These are phyloP conservation scores for Narthecium ossifragum DNA, from an alignment of 106 monocot genomes.

Conservation along the genomic window DNA sequence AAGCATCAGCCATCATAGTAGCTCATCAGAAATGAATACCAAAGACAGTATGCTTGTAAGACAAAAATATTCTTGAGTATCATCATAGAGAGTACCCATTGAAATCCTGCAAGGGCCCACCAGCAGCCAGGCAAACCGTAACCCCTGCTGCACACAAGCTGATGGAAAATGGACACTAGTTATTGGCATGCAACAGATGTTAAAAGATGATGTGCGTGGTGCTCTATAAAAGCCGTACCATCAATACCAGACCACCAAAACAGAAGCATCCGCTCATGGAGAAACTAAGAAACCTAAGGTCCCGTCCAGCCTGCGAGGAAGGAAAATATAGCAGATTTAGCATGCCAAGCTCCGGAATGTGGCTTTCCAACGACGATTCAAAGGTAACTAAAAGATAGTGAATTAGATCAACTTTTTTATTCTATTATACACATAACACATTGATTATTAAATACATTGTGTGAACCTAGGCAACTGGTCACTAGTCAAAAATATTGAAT, in stretches of 20 bases:
- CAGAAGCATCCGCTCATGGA: constrained; percentile 71
- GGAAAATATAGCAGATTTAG: no score
- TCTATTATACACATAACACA: no score
- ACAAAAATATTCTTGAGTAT: background rate
- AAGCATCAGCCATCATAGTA: background rate
- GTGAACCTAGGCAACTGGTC: no score
- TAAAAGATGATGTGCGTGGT: background rate
- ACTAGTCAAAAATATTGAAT: no score
- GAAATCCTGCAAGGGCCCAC: constrained; percentile 73
- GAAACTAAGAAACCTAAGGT: constrained; percentile 75
- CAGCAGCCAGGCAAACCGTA: constrained; percentile 62
- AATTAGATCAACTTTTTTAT: no score
- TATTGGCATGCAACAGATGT: background rate
- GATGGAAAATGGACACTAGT: constrained; percentile 6
- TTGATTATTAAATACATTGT: no score
- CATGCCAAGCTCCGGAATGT: no score
- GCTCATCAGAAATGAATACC: background rate
- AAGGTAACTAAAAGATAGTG: no score
- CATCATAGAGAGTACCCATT: constrained; percentile 26
- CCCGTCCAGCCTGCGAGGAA: constrained; percentile 62
- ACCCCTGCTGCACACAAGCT: constrained; percentile 42
- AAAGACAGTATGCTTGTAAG: no score
- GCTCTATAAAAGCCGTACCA: constrained; percentile 35
- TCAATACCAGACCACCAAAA: constrained; percentile 47
- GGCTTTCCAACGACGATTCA: no score